Base-by-base conservation (phyloP, 108 stramenopile genomes). In the Cylindrotheca fusiformis region DNA sequence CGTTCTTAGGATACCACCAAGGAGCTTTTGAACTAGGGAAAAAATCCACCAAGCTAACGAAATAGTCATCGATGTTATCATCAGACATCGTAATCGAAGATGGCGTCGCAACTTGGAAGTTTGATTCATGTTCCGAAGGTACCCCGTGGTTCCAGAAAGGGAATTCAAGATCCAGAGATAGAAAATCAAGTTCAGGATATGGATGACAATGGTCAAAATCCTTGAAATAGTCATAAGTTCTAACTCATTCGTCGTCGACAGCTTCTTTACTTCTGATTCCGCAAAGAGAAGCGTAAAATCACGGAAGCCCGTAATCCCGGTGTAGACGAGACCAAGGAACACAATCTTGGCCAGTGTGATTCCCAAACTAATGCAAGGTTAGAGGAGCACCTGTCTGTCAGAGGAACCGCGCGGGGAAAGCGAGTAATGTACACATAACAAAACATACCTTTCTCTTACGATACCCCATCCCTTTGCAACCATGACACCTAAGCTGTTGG, bases 381-480 rank as follows among this genome's bases (percentile, higher is more conserved):
- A n/a, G n/a, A n/a, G n/a, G n/a, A n/a, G n/a, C n/a, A n/a, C n/a
- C n/a, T 23, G 52, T 65, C 6, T 41, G 36, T 41, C 36, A 41
- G 36, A n/a, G n/a, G n/a, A n/a, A n/a, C n/a, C n/a, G n/a, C n/a
- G n/a, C n/a, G n/a, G n/a, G n/a, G n/a, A n/a, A n/a, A n/a, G n/a
- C n/a, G n/a, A n/a, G n/a, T n/a, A n/a, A n/a, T n/a, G n/a, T n/a
- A n/a, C n/a, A n/a, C n/a, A n/a, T n/a, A n/a, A n/a, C n/a, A n/a
- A n/a, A n/a, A n/a, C n/a, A n/a, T 10, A 41, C 36, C 36, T 41
- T 32, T 88, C 89, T 25, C 89, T 80, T 2, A 87, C 83, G 41
- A 90, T 84, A 56, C 89, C 89, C 84, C 86, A 87, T n/a, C 89
- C 89, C 67, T 87, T 58, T 26, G 78, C 68, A 12, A 90, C 78